phyloP scores from a whole-genome alignment of 2,329 filamentous ascomycete species.

The Lachnellula subtilissima region DNA sequence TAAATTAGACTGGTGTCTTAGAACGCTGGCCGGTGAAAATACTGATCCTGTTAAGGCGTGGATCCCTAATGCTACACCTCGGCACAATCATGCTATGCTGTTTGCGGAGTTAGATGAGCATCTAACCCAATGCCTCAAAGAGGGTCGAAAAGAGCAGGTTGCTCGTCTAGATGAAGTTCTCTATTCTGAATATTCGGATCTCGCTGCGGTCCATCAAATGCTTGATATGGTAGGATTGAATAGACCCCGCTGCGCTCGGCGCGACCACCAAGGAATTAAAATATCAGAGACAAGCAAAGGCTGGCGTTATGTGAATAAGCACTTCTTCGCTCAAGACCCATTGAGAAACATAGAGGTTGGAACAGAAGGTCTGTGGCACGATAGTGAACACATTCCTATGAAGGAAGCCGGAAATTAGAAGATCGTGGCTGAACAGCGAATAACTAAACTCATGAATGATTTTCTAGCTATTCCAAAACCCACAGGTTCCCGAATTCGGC shows the following conservation, averaged over 20 bases:
- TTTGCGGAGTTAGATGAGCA: constrained; percentile 5
- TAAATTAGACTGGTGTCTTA: neutral
- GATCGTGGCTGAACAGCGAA: neutral
- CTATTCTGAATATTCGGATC: neutral
- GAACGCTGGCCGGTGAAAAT: neutral
- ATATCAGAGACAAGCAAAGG: neutral
- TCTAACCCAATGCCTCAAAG: neutral
- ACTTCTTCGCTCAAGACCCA: neutral
- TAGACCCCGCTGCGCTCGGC: neutral
- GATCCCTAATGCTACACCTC: neutral
- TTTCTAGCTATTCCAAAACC: constrained; percentile 1
- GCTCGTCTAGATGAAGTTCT: constrained; percentile 5
- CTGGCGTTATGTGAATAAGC: neutral
- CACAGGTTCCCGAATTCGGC: neutral
- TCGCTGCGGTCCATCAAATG: constrained; percentile 4
- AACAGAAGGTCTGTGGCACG: too few relatives aligned
- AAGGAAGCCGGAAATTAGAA: neutral
- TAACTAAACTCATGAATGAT: neutral
- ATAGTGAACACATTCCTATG: neutral
- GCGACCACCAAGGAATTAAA: too few relatives aligned
- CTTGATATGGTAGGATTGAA: neutral
- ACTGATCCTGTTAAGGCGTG: neutral
- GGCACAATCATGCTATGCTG: neutral
- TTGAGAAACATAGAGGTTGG: neutral
- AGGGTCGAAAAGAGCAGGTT: neutral